Percentiles rank a stretch among this genome's conserved stretches.
Evolutionary conservation across 169 alveolate species (phyloP).

Genomic region (Cryptosporidium ubiquitum): DNA sequence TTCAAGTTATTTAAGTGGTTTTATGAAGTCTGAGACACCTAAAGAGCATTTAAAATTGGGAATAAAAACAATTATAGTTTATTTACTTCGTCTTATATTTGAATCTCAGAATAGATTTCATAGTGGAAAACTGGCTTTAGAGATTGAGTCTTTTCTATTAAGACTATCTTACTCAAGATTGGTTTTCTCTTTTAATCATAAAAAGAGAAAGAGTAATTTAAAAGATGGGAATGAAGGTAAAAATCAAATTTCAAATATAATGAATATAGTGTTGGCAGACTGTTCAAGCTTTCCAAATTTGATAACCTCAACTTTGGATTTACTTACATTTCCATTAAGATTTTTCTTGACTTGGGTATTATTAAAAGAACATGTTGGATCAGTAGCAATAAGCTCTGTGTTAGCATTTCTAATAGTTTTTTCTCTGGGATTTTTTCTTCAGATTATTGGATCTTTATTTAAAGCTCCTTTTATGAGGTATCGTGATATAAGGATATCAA

Average conservation of each 20-base stretch:
- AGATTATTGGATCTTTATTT: slow-evolving; percentile 22
- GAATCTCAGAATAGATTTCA: slow-evolving; percentile 47
- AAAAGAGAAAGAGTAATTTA: neutral
- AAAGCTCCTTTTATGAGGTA: slow-evolving; percentile 67
- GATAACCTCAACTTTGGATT: slow-evolving; percentile 15
- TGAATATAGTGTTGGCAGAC: slow-evolving; percentile 28
- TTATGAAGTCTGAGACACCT: neutral
- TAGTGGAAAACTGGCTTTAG: slow-evolving; percentile 17
- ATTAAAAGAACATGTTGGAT: slow-evolving; percentile 35
- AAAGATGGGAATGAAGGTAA: neutral
- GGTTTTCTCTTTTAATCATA: neutral
- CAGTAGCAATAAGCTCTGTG: slow-evolving; percentile 28
- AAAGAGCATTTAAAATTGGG: neutral
- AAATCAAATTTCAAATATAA: neutral
- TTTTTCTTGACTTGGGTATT: slow-evolving; percentile 40
- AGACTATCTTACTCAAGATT: slow-evolving; percentile 14
- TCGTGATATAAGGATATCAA: slow-evolving; percentile 41
- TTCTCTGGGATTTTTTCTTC: slow-evolving; percentile 29
- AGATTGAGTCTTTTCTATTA: slow-evolving; percentile 22
- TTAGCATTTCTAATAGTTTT: slow-evolving; percentile 24
- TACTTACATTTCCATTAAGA: slow-evolving; percentile 38
- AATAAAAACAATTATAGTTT: neutral
- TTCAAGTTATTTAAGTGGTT: slow-evolving; percentile 3
- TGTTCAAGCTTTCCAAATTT: slow-evolving; percentile 56
- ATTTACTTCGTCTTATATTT: slow-evolving; percentile 5